Evolutionary conservation across 108 stramenopile genomes (phyloP).

Genomic region (Nitzschia sp.): DNA sequence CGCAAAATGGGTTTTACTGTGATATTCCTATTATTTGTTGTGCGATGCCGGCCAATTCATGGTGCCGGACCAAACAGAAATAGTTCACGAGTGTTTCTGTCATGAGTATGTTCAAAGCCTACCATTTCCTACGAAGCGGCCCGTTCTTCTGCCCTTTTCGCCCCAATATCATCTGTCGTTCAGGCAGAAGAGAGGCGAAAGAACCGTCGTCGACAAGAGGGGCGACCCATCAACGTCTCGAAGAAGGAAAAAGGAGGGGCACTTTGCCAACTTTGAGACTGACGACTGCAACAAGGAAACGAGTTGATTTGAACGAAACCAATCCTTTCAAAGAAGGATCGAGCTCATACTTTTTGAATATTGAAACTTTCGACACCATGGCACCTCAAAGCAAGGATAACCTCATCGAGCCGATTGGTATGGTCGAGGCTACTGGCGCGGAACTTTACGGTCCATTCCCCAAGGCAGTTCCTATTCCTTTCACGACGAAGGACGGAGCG

Average conservation of each 20-base stretch:
- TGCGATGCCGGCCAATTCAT: too few relatives aligned
- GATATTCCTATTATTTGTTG: too few relatives aligned
- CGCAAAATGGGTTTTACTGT: too few relatives aligned
- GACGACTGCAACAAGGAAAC: neutral
- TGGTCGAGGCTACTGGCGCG: neutral
- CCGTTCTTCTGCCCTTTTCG: too few relatives aligned
- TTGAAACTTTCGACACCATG: conserved; percentile 2
- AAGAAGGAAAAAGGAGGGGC: conserved; percentile 3
- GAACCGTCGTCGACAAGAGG: too few relatives aligned
- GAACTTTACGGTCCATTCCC: conserved; percentile 81
- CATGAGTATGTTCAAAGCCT: too few relatives aligned
- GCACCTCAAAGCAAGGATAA: conserved; percentile 24
- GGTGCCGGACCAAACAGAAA: too few relatives aligned
- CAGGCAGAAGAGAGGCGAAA: too few relatives aligned
- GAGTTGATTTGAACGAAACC: neutral
- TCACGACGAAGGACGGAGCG: conserved; percentile 60
- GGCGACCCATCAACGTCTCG: too few relatives aligned
- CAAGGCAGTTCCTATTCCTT: conserved; percentile 76
- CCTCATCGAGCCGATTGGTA: neutral
- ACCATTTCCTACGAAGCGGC: too few relatives aligned
- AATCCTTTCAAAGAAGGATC: neutral
- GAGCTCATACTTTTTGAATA: neutral
- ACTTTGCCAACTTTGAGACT: conserved; percentile 3
- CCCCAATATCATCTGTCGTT: too few relatives aligned
- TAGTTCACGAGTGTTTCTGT: too few relatives aligned